phyloP scores from a whole-genome alignment of 257 asterid species.

The Solanum pennellii region DNA sequence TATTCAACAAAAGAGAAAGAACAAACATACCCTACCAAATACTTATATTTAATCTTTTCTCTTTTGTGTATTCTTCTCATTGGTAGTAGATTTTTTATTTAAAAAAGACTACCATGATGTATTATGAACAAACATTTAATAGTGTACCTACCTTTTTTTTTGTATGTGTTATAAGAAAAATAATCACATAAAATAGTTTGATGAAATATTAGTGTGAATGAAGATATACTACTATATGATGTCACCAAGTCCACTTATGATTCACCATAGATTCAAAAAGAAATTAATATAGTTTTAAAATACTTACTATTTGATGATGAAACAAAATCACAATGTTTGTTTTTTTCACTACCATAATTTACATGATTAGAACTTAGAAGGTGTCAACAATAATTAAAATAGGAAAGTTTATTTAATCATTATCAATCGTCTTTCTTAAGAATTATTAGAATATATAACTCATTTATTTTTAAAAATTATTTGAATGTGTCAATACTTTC shows the following conservation, averaged over 20 bases:
- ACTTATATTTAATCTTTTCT: background rate
- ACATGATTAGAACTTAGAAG: background rate
- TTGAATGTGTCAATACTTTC: background rate
- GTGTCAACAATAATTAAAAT: background rate
- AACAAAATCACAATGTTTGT: background rate
- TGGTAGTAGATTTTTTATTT: background rate
- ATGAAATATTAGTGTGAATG: background rate
- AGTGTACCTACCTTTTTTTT: background rate
- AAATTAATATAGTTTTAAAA: background rate
- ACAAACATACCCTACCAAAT: background rate
- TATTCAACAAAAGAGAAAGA: background rate
- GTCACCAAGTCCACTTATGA: background rate
- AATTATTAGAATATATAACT: background rate
- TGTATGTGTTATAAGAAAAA: background rate
- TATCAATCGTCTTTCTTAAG: background rate
- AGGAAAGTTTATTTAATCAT: accelerated
- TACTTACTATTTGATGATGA: background rate
- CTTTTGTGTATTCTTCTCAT: background rate
- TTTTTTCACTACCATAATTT: background rate
- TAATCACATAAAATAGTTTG: background rate
- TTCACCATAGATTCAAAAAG: background rate
- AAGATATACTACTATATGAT: background rate
- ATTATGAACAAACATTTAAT: background rate
- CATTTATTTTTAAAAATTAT: background rate
- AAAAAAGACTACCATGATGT: background rate